Evolutionary conservation across 495 filamentous ascomycete genomes (phyloP).

Genomic region (Penicillium alfredii): DNA sequence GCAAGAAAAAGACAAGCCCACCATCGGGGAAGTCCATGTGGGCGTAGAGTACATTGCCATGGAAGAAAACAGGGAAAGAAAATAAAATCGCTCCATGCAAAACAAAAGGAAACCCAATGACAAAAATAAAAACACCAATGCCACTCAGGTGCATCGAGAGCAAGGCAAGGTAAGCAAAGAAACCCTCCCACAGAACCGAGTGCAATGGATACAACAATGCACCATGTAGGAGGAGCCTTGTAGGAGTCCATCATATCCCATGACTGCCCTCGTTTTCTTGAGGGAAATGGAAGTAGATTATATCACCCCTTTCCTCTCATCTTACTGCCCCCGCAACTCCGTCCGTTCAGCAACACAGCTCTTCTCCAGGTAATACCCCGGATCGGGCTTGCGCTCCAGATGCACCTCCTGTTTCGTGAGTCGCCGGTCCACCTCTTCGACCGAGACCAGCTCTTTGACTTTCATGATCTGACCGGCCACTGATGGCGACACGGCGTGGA

Average conservation of each 20-base stretch:
- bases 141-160: too few relatives aligned
- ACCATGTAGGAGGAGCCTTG: too few relatives aligned
- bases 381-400: conserved; percentile 68
- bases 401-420: conserved; percentile 68
- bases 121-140: conserved; percentile 6
- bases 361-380: conserved; percentile 80
- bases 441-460: conserved; percentile 90
- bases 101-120: too few relatives aligned
- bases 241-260: too few relatives aligned
- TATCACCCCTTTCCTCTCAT: neutral
- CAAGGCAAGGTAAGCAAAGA: too few relatives aligned
- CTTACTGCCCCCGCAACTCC: conserved; percentile 18
- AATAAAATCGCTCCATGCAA: conserved; percentile 41
- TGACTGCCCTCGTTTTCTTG: neutral
- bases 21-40: conserved; percentile 4
- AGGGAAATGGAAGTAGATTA: neutral
- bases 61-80: conserved; percentile 9
- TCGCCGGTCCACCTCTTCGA: conserved; percentile 71
- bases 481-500: conserved; percentile 77
- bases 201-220: too few relatives aligned
- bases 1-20: conserved; percentile 4
- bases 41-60: conserved; percentile 23
- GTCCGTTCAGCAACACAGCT: conserved; percentile 28
- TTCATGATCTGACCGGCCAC: conserved; percentile 94
- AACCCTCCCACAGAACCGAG: too few relatives aligned